A percentile compares a stretch with the other conserved stretches of the same genome.
phyloP scores from a whole-genome alignment of 352 stramenopile species.

The Pythium utonaiense region DNA sequence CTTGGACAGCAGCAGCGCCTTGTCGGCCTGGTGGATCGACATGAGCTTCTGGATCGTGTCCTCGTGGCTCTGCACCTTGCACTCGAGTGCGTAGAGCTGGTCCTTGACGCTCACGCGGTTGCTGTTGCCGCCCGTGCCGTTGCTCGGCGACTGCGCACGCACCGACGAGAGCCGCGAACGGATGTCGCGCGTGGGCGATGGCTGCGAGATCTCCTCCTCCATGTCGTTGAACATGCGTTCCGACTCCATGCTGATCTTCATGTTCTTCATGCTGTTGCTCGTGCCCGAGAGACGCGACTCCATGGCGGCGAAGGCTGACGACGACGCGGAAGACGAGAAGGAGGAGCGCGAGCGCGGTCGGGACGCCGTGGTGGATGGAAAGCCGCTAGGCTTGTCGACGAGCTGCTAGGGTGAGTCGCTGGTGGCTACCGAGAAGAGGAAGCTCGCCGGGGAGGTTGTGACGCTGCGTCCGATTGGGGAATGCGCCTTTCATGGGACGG shows the following conservation, averaged over 20 bases:
- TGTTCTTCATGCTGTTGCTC: slow-evolving; percentile 70
- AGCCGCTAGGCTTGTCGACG: not conserved
- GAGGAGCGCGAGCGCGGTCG: not conserved
- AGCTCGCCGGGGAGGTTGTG: too few species aligned
- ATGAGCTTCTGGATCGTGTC: slow-evolving; percentile 84
- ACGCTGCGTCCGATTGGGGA: too few species aligned
- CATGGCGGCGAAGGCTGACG: slow-evolving; percentile 29
- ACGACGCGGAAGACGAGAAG: slow-evolving; percentile 13
- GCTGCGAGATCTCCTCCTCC: slow-evolving; percentile 63
- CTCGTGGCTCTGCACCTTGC: slow-evolving; percentile 76
- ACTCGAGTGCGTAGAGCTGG: slow-evolving; percentile 73
- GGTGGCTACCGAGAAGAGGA: not conserved
- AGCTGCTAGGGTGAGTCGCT: not conserved
- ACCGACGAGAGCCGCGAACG: slow-evolving; percentile 49
- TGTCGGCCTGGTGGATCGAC: slow-evolving; percentile 79
- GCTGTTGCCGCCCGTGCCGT: slow-evolving; percentile 15
- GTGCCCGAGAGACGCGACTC: slow-evolving; percentile 55
- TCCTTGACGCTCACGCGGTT: slow-evolving; percentile 73
- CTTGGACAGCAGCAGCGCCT: slow-evolving; percentile 69
- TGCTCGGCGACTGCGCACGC: slow-evolving; percentile 53
- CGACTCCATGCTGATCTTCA: slow-evolving; percentile 81
- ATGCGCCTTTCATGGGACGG: too few species aligned
- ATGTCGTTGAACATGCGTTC: slow-evolving; percentile 79
- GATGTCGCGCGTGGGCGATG: slow-evolving; percentile 50
- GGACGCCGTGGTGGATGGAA: not conserved